Evolutionary conservation across 164 flowering plant species (phyloP), one percentile per base, ranked within the genome.

Genomic region (Chimonanthus praecox): DNA sequence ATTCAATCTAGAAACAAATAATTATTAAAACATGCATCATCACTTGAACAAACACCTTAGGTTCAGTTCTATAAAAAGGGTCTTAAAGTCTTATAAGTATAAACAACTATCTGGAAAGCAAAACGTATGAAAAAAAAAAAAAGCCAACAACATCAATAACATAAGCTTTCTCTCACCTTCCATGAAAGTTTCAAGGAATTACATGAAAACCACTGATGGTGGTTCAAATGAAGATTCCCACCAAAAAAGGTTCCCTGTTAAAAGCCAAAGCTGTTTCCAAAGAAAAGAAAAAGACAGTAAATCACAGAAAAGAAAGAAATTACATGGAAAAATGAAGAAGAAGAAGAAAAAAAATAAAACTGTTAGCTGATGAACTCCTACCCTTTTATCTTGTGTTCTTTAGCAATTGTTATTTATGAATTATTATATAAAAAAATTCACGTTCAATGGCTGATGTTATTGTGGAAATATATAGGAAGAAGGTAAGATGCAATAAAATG

Each of bases 181-280:
- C 21, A 49, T 2, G 8, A 11, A 7, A 4, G 48, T 10, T 33
- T 33, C n/a, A 69, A 49, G 2, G 4, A 10, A 16, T 69, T 69
- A 69, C 71, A 49, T 69, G 71, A 20, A 67, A 49, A 49, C 71
- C 71, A 69, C 49, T 45, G 58, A 69, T 69, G 18, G 71, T 69
- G 71, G 44, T 6, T 20, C 43, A 6, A 13, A 69, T 18, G 50
- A 69, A 47, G 71, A 69, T 49, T 21, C 58, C 54, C 58, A 47
- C 58, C 6, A 50, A 50, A 13, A 13, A 50, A 7, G 58, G 58
- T 2, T 13, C 58, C 58, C 7, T 13, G 11, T 50, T 33, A 33
- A 33, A 33, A 33, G 33, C 33, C 33, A 8, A 51, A 51, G 58
- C 13, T 51, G 58, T 51, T 51, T 8, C 9, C 9, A 8, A 51